phyloP scores from a whole-genome alignment of 108 stramenopile genomes.

The Aurantiochytrium sp. region DNA sequence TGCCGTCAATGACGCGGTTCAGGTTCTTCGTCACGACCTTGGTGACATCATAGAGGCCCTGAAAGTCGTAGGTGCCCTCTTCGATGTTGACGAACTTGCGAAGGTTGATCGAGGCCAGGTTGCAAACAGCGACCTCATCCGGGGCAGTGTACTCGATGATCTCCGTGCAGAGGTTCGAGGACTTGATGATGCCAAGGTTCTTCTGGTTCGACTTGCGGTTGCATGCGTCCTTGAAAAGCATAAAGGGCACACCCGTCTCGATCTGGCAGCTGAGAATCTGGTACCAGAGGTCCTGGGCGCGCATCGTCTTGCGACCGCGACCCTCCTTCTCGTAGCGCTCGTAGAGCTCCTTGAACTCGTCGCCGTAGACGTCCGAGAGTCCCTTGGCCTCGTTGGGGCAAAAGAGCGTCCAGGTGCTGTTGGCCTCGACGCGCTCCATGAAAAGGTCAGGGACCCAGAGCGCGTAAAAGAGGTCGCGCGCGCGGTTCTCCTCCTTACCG shows the following conservation, averaged over 20 bases:
- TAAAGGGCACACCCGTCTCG: constrained; percentile 99
- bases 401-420: constrained; percentile 82
- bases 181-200: constrained; percentile 94
- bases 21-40: constrained; percentile 92
- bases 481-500: constrained; percentile 91
- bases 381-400: constrained; percentile 96
- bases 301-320: constrained; percentile 73
- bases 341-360: constrained; percentile 85
- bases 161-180: constrained; percentile 92
- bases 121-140: constrained; percentile 98
- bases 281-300: constrained; percentile 95
- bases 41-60: constrained; percentile 69
- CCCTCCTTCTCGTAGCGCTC: constrained; percentile 87
- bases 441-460: constrained; percentile 98
- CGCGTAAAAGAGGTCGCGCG: constrained; percentile 95
- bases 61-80: constrained; percentile 67
- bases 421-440: constrained; percentile 89
- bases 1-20: constrained; percentile 93
- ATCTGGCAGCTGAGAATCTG: constrained; percentile 94
- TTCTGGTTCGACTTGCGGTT: constrained; percentile 96
- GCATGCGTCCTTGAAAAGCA: constrained; percentile 98
- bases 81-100: constrained; percentile 71
- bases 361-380: constrained; percentile 75
- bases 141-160: constrained; percentile 97
- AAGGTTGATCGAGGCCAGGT: constrained; percentile 92